A percentile compares a stretch with the other conserved stretches of the same genome.
Evolutionary conservation across 495 filamentous ascomycete genomes (phyloP).

Genomic region (Penicillium ochrochloron): DNA sequence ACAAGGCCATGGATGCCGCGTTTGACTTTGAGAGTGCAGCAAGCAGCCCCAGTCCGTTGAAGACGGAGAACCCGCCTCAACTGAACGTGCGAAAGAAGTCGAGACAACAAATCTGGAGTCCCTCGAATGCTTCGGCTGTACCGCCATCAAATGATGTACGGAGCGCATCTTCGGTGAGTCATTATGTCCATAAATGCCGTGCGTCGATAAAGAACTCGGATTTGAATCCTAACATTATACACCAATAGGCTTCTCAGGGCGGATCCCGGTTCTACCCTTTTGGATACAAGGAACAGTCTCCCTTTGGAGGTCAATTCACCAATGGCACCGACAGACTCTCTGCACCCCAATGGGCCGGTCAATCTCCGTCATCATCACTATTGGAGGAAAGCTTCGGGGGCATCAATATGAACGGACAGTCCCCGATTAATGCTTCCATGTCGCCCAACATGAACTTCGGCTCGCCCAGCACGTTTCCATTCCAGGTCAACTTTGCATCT

Average conservation of each 20-base stretch:
- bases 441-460: constrained; percentile 42
- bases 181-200: neutral
- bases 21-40: constrained; percentile 75
- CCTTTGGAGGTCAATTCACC: constrained; percentile 42
- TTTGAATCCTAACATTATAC: neutral
- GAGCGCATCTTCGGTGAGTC: constrained; percentile 41
- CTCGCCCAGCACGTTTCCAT: constrained; percentile 37
- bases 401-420: constrained; percentile 49
- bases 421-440: constrained; percentile 38
- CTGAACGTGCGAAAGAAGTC: constrained; percentile 29
- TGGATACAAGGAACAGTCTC: constrained; percentile 55
- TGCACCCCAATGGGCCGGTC: constrained; percentile 51
- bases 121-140: constrained; percentile 23
- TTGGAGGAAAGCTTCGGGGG: constrained; percentile 51
- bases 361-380: constrained; percentile 60
- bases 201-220: neutral
- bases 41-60: constrained; percentile 64
- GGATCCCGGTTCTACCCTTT: constrained; percentile 40
- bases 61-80: constrained; percentile 36
- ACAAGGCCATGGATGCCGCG: constrained; percentile 64
- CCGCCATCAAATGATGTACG: constrained; percentile 19
- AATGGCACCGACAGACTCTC: constrained; percentile 52
- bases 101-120: constrained; percentile 37
- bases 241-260: constrained; percentile 27
- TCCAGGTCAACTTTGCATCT: constrained; percentile 42